Conservation (phyloP, 495 filamentous ascomycete genomes). For the Tuber brumale region DNA sequence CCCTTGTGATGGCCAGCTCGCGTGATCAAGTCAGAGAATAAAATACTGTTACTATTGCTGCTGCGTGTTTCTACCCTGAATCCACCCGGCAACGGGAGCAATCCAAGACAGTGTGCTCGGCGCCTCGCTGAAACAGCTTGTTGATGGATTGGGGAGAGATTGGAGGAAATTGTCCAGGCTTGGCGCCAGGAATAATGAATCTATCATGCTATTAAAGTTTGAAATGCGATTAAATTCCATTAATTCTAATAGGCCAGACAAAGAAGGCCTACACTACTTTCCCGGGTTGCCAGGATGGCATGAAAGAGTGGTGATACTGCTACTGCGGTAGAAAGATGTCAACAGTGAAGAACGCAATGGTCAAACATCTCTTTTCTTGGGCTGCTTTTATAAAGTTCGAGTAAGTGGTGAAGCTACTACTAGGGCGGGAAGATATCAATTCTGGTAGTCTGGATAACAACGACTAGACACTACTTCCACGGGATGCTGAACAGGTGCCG, state of each 20-base stretch:
- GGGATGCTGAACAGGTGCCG: neutral
- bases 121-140: neutral
- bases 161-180: neutral
- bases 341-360: neutral
- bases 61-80: neutral
- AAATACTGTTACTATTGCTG: neutral
- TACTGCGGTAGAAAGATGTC: neutral
- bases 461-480: neutral
- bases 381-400: neutral
- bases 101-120: neutral
- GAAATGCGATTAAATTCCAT: neutral
- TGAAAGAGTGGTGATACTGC: neutral
- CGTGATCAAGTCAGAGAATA: neutral
- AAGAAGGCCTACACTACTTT: neutral
- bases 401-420: neutral
- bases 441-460: neutral
- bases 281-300: neutral
- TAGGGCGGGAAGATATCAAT: neutral
- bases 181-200: neutral
- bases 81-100: neutral
- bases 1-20: neutral
- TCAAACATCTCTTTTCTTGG: neutral
- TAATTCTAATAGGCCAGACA: neutral
- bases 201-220: neutral
- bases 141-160: neutral